Conservation (phyloP, 2,329 filamentous ascomycete species). For the Penicillium crustosum region DNA sequence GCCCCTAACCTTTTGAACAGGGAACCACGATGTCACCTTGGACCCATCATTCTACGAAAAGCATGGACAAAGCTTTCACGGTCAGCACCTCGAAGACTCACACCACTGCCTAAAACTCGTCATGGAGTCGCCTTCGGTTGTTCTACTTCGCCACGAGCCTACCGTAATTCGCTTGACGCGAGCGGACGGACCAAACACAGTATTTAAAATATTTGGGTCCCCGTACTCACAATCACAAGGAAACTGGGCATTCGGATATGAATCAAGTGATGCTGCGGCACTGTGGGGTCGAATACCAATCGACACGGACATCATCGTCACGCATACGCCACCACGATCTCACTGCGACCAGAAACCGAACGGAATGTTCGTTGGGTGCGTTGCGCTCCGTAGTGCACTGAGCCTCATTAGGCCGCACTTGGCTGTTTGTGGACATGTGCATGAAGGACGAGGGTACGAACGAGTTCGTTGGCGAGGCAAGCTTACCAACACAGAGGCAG, state of each 20-base stretch:
- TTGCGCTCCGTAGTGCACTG: conserved; percentile 47
- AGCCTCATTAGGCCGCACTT: conserved; percentile 51
- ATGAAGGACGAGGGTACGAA: conserved; percentile 56
- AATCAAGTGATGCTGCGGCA: conserved; percentile 38
- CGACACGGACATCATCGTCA: conserved; percentile 56
- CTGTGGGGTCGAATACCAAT: conserved; percentile 54
- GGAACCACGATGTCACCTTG: conserved; percentile 60
- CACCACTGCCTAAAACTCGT: conserved; percentile 48
- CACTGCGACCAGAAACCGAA: conserved; percentile 47
- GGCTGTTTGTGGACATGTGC: conserved; percentile 60
- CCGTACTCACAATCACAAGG: conserved; percentile 51
- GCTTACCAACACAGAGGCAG: not conserved
- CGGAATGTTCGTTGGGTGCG: conserved; percentile 49
- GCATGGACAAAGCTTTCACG: conserved; percentile 46
- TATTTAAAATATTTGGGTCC: conserved; percentile 59
- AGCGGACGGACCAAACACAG: conserved; percentile 48
- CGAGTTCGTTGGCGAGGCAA: conserved; percentile 48
- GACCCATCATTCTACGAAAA: conserved; percentile 50
- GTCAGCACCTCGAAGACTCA: conserved; percentile 46
- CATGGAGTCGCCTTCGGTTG: conserved; percentile 42
- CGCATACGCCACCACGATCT: conserved; percentile 56
- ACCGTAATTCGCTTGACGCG: conserved; percentile 46
- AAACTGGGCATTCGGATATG: conserved; percentile 59
- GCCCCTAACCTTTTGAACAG: conserved; percentile 33
- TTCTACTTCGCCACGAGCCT: conserved; percentile 54